These are phyloP conservation scores for Basipetospora chlamydospora DNA, from an alignment of 2,329 filamentous ascomycete species.

Conservation along the genomic window DNA sequence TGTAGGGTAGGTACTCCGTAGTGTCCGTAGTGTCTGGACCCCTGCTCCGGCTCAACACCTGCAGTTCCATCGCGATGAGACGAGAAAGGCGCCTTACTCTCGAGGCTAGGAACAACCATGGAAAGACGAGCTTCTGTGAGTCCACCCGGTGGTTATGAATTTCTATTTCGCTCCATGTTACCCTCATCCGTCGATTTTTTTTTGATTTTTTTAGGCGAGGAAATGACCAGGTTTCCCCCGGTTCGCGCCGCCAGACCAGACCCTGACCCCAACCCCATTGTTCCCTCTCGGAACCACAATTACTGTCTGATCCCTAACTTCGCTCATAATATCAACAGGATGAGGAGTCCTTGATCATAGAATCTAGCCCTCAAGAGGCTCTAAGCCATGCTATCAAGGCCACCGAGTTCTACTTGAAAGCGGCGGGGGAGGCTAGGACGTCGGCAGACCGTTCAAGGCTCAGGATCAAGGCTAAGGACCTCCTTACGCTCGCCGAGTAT, in stretches of 20 bases:
- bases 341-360: slow-evolving; percentile 22
- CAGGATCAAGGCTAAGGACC: slow-evolving; percentile 50
- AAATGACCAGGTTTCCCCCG: too few species aligned
- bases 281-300: too few species aligned
- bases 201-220: too few species aligned
- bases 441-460: slow-evolving; percentile 52
- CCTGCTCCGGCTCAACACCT: background rate
- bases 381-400: slow-evolving; percentile 62
- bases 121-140: slow-evolving; percentile 24
- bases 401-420: slow-evolving; percentile 70
- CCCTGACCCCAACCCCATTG: background rate
- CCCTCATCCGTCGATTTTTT: background rate
- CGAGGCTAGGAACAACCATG: slow-evolving; percentile 13
- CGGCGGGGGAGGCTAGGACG: slow-evolving; percentile 45
- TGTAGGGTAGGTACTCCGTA: too few species aligned
- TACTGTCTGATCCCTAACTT: too few species aligned
- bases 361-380: slow-evolving; percentile 36
- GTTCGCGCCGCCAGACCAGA: too few species aligned
- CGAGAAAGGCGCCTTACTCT: background rate
- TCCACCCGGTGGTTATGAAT: background rate
- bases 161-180: background rate
- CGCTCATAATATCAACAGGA: slow-evolving; percentile 13
- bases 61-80: background rate
- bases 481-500: slow-evolving; percentile 58
- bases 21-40: too few species aligned